phyloP scores from a whole-genome alignment of 2,329 filamentous ascomycete genomes.

The Thielaviopsis punctulata region DNA sequence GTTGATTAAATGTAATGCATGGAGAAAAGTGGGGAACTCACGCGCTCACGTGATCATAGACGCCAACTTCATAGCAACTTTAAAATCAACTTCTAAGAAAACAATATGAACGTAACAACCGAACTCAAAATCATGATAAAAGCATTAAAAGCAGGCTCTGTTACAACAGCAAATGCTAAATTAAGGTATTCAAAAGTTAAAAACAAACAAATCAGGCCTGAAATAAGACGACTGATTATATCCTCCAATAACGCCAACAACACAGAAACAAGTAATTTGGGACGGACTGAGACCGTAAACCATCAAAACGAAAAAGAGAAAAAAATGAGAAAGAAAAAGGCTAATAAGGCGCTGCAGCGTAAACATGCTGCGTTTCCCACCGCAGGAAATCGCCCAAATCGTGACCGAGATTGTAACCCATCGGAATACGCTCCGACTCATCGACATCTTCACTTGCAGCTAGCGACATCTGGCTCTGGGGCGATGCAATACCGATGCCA shows the following conservation, averaged over 20 bases:
- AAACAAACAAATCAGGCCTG: neutral
- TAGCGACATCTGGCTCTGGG: constrained; percentile 32
- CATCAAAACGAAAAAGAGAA: neutral
- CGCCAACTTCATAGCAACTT: neutral
- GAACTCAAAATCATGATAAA: neutral
- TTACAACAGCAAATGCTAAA: neutral
- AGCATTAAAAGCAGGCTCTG: too few relatives aligned
- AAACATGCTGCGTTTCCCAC: constrained; percentile 38
- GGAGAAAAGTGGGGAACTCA: neutral
- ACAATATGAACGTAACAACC: neutral
- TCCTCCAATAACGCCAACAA: neutral
- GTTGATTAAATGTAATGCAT: neutral
- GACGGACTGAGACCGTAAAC: neutral
- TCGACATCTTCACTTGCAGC: constrained; percentile 26
- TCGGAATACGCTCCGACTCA: constrained; percentile 27
- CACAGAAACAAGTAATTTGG: constrained; percentile 5
- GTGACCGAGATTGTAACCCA: constrained; percentile 43
- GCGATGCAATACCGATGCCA: constrained; percentile 28
- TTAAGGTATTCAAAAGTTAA: neutral
- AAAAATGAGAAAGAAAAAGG: constrained; percentile 2
- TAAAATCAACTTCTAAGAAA: neutral
- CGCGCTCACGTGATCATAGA: neutral
- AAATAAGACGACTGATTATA: neutral
- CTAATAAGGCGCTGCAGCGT: constrained; percentile 18
- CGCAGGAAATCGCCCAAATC: constrained; percentile 41